Base-by-base conservation (phyloP, 139 green algal species). In the Eudorina sp. region DNA sequence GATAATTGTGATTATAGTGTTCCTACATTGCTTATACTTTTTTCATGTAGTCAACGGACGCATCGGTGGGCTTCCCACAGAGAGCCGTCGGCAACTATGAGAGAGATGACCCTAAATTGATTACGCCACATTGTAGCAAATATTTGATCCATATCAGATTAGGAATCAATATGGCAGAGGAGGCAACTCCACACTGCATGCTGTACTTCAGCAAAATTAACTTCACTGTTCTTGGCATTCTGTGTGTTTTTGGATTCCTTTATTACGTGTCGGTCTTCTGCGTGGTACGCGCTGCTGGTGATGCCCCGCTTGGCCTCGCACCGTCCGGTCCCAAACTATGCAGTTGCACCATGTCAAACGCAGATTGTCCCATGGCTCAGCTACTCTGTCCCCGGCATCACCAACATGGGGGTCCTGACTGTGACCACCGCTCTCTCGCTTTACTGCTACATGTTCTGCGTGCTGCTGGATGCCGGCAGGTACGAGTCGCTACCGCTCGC, bases 351-450 rank as follows among this genome's bases (percentile, higher is more conserved):
- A 14, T 31, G 55, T 46, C 66, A 31, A 48, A 7, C 81, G 53
- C 94, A 97, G 94, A 91, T 97, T 29, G 45, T 97, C 18, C 94
- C 95, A n/a, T 96, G 92, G 90, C 84, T 96, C 4, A 92, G 77
- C 48, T 96, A 93, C 88, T 94, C 80, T 2, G 95, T 96, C 3
- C 92, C 94, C 0, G 95, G 95, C 8, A 88, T 94, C 36, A 81
- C 88, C 4, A 92, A 97, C 69, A 79, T 96, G 68, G 29, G 84
- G 21, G 36, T 92, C 6, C 82, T 97, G 1, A 91, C 92, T 5
- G 38, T 84, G 3, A 92, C 81, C 5, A 94, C 93, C 0, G 53
- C 13, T 0, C 16, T 93, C 1, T 90, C 93, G 1, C 83, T 97
- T 4, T 81, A 55, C 45, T 95, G 90, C 86, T 97, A 93, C 87